Percentiles rank a stretch among this genome's conserved stretches.
Conservation (phyloP, 176 grass and related monocot species). For the Hordeum vulgare region MorexV3_pseudomolecules_assembly NC_058518.1:95991841-95992340, state of each 20-base stretch:
- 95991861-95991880: constrained; percentile 10
- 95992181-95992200: not conserved
- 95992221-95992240: not conserved
- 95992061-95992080: not conserved
- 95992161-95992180: constrained; percentile 13
- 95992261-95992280: not conserved
- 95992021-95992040: not conserved
- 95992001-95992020: not conserved
- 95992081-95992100: not conserved
- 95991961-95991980: constrained; percentile 19
- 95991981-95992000: not conserved
- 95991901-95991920: not conserved
- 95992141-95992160: constrained; percentile 10
- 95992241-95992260: constrained; percentile 22
- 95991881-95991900: not conserved
- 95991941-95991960: not conserved
- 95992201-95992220: not conserved
- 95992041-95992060: not conserved
- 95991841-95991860: not conserved
- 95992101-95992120: not conserved
- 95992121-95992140: not conserved
- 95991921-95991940: not conserved
- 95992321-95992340: not conserved
- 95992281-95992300: not conserved
- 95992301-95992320: constrained; percentile 10